phyloP scores from a whole-genome alignment of 768 basidiomycete genomes.

The Cyclocybe aegerita region DNA sequence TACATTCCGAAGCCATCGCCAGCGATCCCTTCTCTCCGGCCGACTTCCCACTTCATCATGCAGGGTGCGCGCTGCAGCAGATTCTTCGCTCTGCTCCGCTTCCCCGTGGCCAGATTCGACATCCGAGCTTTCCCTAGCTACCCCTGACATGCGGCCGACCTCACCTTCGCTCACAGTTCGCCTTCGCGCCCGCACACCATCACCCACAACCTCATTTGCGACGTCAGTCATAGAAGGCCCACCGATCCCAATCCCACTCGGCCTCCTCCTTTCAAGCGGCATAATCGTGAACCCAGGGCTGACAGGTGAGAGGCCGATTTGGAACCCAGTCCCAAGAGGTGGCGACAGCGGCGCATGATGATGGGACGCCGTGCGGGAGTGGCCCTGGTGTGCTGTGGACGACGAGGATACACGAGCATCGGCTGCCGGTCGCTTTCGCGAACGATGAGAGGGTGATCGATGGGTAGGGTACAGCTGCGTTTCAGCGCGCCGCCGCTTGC shows the following conservation, averaged over 20 bases:
- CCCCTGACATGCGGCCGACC: constrained; percentile 1
- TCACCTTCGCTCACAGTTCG: constrained; percentile 54
- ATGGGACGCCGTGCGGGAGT: constrained; percentile 19
- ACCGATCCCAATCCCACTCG: constrained; percentile 32
- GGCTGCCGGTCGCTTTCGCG: constrained; percentile 2
- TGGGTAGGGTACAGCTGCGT: constrained; percentile 15
- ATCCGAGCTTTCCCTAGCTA: constrained; percentile 2
- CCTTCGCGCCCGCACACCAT: constrained; percentile 27
- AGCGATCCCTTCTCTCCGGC: constrained; percentile 12
- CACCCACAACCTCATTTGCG: constrained; percentile 18
- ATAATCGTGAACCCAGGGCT: constrained; percentile 78
- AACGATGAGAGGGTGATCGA: constrained; percentile 12
- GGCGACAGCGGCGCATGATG: constrained; percentile 24
- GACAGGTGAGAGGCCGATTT: constrained; percentile 72
- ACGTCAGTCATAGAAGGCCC: constrained; percentile 28
- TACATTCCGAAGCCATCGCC: constrained; percentile 29
- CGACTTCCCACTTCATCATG: neutral
- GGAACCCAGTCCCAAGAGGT: constrained; percentile 54
- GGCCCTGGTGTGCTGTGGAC: constrained; percentile 16
- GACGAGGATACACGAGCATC: constrained; percentile 11
- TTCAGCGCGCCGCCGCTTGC: constrained; percentile 10
- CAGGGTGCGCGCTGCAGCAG: neutral
- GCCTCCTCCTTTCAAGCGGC: constrained; percentile 48
- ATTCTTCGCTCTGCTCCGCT: neutral
- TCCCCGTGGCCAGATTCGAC: constrained; percentile 5